phyloP scores from a whole-genome alignment of 2,329 filamentous ascomycete species.

The Colletotrichum limetticola region DNA sequence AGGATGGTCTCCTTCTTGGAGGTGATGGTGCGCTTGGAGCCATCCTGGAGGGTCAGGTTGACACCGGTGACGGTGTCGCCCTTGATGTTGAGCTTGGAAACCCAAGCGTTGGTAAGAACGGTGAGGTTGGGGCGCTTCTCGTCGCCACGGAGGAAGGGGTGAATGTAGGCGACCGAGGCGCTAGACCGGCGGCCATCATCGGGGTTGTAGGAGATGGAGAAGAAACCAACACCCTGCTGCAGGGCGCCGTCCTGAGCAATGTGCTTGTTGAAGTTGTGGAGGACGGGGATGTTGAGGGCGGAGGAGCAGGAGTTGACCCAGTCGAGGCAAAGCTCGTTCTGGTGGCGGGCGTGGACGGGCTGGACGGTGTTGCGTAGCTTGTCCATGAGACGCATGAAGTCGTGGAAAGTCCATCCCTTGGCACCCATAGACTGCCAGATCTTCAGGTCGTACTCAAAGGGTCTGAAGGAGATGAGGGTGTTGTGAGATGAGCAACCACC shows the following conservation, averaged over 20 bases:
- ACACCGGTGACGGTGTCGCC: conserved; percentile 79
- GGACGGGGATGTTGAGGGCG: conserved; percentile 82
- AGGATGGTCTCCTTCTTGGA: conserved; percentile 75
- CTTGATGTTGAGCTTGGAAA: conserved; percentile 80
- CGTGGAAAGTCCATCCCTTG: conserved; percentile 87
- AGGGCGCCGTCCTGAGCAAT: conserved; percentile 80
- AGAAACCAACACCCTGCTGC: conserved; percentile 85
- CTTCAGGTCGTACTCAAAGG: conserved; percentile 88
- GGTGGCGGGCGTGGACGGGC: conserved; percentile 84
- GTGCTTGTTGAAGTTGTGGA: conserved; percentile 87
- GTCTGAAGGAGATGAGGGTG: conserved; percentile 91
- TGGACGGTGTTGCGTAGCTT: conserved; percentile 91
- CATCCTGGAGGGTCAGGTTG: conserved; percentile 69
- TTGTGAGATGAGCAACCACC: conserved; percentile 95
- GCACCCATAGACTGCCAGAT: conserved; percentile 86
- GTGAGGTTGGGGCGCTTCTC: conserved; percentile 87
- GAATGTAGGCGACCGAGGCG: conserved; percentile 91
- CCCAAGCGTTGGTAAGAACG: conserved; percentile 88
- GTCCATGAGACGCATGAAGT: conserved; percentile 83
- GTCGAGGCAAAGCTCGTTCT: conserved; percentile 91
- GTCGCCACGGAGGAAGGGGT: conserved; percentile 86
- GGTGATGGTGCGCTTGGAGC: conserved; percentile 66
- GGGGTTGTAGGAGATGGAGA: conserved; percentile 91
- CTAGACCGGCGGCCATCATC: conserved; percentile 86
- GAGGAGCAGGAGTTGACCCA: conserved; percentile 86